Conservation (phyloP, 352 stramenopile species). For the Aphanomyces invadans region DNA sequence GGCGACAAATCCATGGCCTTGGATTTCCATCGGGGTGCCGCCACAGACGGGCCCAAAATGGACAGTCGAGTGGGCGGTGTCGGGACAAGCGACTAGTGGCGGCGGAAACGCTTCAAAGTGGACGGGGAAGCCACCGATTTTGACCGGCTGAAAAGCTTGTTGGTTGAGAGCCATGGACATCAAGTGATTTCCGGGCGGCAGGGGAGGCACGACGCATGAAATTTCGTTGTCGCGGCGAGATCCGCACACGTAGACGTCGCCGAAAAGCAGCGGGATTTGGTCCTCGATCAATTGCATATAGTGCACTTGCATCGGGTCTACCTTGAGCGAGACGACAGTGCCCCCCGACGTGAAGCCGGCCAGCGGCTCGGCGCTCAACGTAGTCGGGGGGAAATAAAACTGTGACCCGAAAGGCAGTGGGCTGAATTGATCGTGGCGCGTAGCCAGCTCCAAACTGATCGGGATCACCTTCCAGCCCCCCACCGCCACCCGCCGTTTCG, state of each 20-base stretch:
- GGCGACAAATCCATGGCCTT: constrained; percentile 10
- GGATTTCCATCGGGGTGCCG: constrained; percentile 9
- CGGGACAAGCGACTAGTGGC: neutral
- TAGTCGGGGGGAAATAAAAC: constrained; percentile 15
- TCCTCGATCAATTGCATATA: constrained; percentile 11
- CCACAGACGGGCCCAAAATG: constrained; percentile 11
- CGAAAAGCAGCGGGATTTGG: constrained; percentile 12
- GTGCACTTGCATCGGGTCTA: constrained; percentile 13
- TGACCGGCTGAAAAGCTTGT: constrained; percentile 3
- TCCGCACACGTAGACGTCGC: neutral
- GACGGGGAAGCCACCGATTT: neutral
- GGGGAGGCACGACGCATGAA: neutral
- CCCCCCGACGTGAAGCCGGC: constrained; percentile 17
- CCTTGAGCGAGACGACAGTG: neutral
- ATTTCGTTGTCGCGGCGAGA: neutral
- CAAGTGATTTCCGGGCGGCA: constrained; percentile 10
- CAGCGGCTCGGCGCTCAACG: neutral
- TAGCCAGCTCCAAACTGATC: constrained; percentile 8
- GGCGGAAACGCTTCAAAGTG: constrained; percentile 24
- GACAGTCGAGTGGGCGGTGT: neutral
- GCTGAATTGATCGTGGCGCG: constrained; percentile 8
- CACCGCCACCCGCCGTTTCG: constrained; percentile 1
- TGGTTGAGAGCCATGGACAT: constrained; percentile 16
- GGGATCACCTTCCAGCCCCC: constrained; percentile 22
- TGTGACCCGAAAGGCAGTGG: neutral